Base-by-base conservation (phyloP, 352 stramenopile species). In the Phytopythium ostracodes region DNA sequence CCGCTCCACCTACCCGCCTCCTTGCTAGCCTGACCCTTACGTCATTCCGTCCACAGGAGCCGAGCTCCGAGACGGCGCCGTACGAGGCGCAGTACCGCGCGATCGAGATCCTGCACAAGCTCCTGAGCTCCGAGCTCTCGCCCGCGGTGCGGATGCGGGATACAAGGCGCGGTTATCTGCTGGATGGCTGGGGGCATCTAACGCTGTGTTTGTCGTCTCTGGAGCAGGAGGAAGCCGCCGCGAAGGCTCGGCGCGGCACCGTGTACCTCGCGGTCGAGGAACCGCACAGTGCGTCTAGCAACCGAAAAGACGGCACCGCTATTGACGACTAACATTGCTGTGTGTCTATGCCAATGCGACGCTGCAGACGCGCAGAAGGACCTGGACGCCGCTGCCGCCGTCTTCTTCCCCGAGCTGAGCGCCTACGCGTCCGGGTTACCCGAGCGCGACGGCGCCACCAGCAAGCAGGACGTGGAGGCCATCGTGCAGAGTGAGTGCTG, bases 251-350 rank as follows among this genome's bases (percentile, higher is more conserved):
- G 56, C 65, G 88, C 6, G 81, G 81, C 1, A 68, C 73, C 14
- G 69, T 59, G 25, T 82, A 81, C 62, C 67, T 87, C 33, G 68
- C 80, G 50, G 77, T 87, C 36, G 79, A 90, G 62, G 81, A 90
- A 35, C 79, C 78, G 0, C 77, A 88, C 62, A 75, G 81, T 90
- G 71, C 63, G 70, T n/a, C n/a, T n/a, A n/a, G n/a, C n/a, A n/a
- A n/a, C n/a, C n/a, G n/a, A n/a, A n/a, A n/a, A n/a, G n/a, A n/a
- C n/a, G n/a, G 24, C 4, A 47, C 42, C 8, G 15, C 20, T 18
- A n/a, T 24, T 14, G 42, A 24, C 14, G 20, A 24, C 42, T 47
- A 18, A 22, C 49, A 22, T 27, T 14, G 22, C 17, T n/a, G 20
- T 3, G 9, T 25, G 18, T 29, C 17, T 22, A 4, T n/a, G 24